Base-by-base conservation (phyloP, 495 filamentous ascomycete species). In the Sordaria brevicollis region DNA sequence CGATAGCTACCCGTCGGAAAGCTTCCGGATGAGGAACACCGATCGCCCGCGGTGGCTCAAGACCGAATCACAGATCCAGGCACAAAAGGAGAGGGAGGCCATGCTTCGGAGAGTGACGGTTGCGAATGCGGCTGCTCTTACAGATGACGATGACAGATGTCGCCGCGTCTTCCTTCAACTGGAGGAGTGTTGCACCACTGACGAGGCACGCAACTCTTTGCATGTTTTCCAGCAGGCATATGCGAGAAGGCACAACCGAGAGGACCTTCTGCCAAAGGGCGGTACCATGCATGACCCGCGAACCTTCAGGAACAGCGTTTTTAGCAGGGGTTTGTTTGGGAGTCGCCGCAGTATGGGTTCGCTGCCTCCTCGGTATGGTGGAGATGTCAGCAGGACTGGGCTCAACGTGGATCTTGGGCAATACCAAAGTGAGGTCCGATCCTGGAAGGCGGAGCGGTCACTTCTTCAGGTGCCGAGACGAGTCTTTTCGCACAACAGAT, bases 141-240 rank as follows among this genome's bases (percentile, higher is more conserved):
- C 76, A 9, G 77, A 86, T 68, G 78, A 83, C 2, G 80, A 81
- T 0, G 76, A 73, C 29, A 84, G 83, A 21, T 73, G 75, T 37
- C 79, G 80, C 3, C 83, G 84, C 41, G 83, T 86, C 5, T 85
- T 88, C 71, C 66, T 74, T 33, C 76, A 83, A 35, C 76, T 90
- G 1, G 78, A 84, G 17, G 73, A 75, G 0, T 67, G 82, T 0
- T 90, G 87, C 74, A 67, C 69, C 36, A 88, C 84, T 0, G 76
- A 78, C 5, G 83, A 84, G 41, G 86, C 87, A 19, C 81, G 77
- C 25, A 57, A 62, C 3, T 88, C 85, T 41, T 72, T 90, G 36
- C 77, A 75, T 29, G 69, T 67, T 10, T 89, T 82, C 77, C 84
- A 83, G 69, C 74, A 81, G 19, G 67, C 34, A 13, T 88, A 84